Evolutionary conservation across 106 monocot species (phyloP).

Genomic region (Apostasia ramifera): DNA sequence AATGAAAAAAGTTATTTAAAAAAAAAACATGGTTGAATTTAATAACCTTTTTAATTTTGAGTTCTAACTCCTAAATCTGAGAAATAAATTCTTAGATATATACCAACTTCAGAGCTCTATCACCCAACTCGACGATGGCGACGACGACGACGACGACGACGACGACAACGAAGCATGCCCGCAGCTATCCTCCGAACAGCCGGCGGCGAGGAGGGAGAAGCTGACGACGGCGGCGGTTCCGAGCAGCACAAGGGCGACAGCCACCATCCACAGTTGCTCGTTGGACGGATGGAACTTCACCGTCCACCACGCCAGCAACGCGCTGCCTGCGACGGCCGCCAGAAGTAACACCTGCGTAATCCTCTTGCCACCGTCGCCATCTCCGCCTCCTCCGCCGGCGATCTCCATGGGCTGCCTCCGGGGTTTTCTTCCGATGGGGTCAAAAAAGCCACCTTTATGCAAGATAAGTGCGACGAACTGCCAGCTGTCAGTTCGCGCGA

Average conservation of each 20-base stretch:
- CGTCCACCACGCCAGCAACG: conserved; percentile 41
- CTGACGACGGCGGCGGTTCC: conserved; percentile 32
- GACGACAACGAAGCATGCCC: neutral
- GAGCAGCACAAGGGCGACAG: conserved; percentile 35
- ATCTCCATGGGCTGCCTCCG: neutral
- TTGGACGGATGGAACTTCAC: conserved; percentile 25
- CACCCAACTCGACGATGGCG: no score
- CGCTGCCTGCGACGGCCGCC: conserved; percentile 20
- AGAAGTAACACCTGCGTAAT: conserved; percentile 11
- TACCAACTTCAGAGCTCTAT: no score
- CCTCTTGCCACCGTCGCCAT: neutral
- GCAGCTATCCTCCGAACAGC: neutral
- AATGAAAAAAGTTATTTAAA: no score
- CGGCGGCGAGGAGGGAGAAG: conserved; percentile 35
- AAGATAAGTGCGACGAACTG: no score
- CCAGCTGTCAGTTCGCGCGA: no score
- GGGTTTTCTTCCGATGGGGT: no score
- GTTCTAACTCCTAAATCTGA: no score
- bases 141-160: no score
- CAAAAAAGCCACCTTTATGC: no score
- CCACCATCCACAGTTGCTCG: conserved; percentile 55
- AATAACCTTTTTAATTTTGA: no score
- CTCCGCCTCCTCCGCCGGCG: neutral
- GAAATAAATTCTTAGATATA: no score
- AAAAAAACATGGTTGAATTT: no score